These are phyloP conservation scores for Quambalaria eucalypti DNA, from an alignment of 1,284 basidiomycete genomes.

Conservation along the genomic window DNA sequence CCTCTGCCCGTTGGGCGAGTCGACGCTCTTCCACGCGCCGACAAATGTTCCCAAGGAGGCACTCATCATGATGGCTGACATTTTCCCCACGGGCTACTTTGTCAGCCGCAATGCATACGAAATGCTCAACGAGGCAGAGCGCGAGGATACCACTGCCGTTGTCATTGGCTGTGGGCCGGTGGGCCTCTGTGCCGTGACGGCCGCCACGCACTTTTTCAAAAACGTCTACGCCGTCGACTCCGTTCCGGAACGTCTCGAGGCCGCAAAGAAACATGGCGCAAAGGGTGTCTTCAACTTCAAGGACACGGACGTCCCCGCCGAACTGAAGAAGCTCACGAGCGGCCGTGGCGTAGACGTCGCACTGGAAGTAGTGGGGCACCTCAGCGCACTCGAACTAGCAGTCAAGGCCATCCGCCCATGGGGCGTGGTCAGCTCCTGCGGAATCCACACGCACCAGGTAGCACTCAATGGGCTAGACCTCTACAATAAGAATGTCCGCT, in stretches of 20 bases:
- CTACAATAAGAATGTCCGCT: slow-evolving; percentile 51
- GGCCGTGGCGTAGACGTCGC: slow-evolving; percentile 50
- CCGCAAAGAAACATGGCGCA: slow-evolving; percentile 34
- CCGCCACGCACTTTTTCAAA: slow-evolving; percentile 47
- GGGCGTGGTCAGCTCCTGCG: slow-evolving; percentile 69
- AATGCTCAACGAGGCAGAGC: slow-evolving; percentile 29
- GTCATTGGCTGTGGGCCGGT: slow-evolving; percentile 51
- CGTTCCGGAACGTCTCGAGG: slow-evolving; percentile 41
- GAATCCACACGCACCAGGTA: slow-evolving; percentile 53
- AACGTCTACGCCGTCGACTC: slow-evolving; percentile 45
- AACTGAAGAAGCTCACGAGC: slow-evolving; percentile 24
- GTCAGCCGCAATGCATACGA: slow-evolving; percentile 60
- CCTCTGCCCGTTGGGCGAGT: slow-evolving; percentile 65
- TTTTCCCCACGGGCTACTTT: slow-evolving; percentile 53
- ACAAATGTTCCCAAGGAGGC: slow-evolving; percentile 50
- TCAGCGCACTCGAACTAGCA: slow-evolving; percentile 61
- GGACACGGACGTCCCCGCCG: slow-evolving; percentile 19
- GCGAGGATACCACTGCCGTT: slow-evolving; percentile 31
- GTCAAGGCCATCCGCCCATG: slow-evolving; percentile 70
- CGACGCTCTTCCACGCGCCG: slow-evolving; percentile 62
- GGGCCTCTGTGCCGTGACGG: slow-evolving; percentile 49
- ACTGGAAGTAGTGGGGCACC: slow-evolving; percentile 68
- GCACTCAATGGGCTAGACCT: slow-evolving; percentile 51
- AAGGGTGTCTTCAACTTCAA: slow-evolving; percentile 29
- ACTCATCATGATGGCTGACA: slow-evolving; percentile 60